Evolutionary conservation across 306 rosid species (phyloP).

Genomic region (Quercus wislizeni): DNA sequence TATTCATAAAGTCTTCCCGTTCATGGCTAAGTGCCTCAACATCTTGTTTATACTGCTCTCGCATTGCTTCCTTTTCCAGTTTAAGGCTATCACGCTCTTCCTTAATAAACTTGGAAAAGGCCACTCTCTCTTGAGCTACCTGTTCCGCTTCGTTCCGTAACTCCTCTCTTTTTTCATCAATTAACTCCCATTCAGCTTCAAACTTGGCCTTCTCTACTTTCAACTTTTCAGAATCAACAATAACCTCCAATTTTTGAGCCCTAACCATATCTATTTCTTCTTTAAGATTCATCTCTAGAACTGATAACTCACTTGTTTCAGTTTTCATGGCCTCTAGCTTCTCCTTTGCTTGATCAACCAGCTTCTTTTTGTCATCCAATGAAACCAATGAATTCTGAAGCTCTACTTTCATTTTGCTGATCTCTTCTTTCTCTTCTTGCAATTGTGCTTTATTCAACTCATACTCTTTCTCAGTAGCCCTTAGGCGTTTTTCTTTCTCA

Average conservation of each 20-base stretch:
- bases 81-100: slow-evolving; percentile 73
- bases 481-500: slow-evolving; percentile 58
- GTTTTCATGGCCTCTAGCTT: slow-evolving; percentile 64
- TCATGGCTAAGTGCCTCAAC: slow-evolving; percentile 63
- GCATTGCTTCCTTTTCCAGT: slow-evolving; percentile 65
- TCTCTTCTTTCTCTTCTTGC: slow-evolving; percentile 67
- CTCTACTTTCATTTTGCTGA: slow-evolving; percentile 56
- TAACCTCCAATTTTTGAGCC: slow-evolving; percentile 69
- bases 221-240: slow-evolving; percentile 72
- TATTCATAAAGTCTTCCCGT: slow-evolving; percentile 83
- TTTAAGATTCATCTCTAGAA: slow-evolving; percentile 76
- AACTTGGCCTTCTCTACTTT: slow-evolving; percentile 83
- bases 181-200: slow-evolving; percentile 93
- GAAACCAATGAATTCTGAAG: slow-evolving; percentile 56
- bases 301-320: slow-evolving; percentile 76
- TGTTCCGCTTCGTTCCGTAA: slow-evolving; percentile 59
- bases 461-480: slow-evolving; percentile 53
- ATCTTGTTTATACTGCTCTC: slow-evolving; percentile 60
- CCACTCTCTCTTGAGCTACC: slow-evolving; percentile 65
- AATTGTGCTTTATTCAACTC: slow-evolving; percentile 55
- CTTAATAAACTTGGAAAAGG: slow-evolving; percentile 60
- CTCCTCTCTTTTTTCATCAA: slow-evolving; percentile 87
- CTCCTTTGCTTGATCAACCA: slow-evolving; percentile 60
- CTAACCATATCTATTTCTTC: slow-evolving; percentile 89
- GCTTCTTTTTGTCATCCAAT: slow-evolving; percentile 54